Evolutionary conservation across 1,284 basidiomycete species (phyloP), one percentile per base, ranked within the genome.

Genomic region (Ceratobasidium sp.): DNA sequence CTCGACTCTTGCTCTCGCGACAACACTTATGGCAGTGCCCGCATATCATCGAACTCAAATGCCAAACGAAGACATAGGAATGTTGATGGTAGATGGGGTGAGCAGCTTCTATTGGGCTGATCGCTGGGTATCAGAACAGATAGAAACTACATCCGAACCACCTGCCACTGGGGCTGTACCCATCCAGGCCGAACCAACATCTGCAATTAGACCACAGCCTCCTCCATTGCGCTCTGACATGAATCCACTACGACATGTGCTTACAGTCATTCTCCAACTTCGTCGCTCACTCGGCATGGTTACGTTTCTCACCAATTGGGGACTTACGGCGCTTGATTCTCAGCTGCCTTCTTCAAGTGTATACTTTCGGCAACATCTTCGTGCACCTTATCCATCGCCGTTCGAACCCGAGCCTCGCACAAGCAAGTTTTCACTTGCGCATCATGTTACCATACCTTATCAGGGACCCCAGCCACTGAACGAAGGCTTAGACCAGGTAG

Each of bases 81-180:
- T 91, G 60, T 76, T 92, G 29, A 86, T 85, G 15, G 79, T 94
- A 45, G 92, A 94, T 77, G 90, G 90, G 6, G 79, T 92, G 69
- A 89, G 88, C 76, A 77, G 89, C 0, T 92, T 90, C 76, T 86
- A 90, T 78, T 93, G 91, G 91, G 73, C 82, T 8, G 91, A 94
- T 76, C 86, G 89, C 42, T 87, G 86, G 75, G 79, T 81, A 43
- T 76, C 79, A 35, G 91, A 92, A 75, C 85, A 87, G 53, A 52
- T 69, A n/a, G 60, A 64, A 15, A 38, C 43, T 13, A 10, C 34
- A 13, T 29, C 47, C 6, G 31, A 55, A 22, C 22, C 54, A 25
- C 54, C 42, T 31, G 29, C 56, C 22, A n/a, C 57, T 22, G n/a
- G 32, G 12, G 43, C 15, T 55, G 7, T 7, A 10, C 22, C 45